A percentile compares a stretch with the other conserved stretches of the same genome.
These are phyloP conservation scores for Metschnikowia orientalis DNA, from an alignment of 805 yeast species.

Conservation along the genomic window DNA sequence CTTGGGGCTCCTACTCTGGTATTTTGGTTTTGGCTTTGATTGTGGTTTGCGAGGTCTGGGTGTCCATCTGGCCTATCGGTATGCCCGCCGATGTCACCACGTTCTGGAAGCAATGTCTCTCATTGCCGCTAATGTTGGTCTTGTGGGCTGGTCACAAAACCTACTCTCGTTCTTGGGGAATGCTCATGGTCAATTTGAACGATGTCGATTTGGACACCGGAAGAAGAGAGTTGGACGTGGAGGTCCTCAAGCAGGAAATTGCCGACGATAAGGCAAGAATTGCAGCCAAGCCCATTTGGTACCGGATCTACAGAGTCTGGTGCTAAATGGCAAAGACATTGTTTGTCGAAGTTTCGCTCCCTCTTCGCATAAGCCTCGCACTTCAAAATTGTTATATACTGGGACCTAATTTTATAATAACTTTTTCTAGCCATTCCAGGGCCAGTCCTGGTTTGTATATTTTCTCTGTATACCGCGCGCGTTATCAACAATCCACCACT, in stretches of 20 bases:
- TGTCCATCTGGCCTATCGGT: constrained; percentile 37
- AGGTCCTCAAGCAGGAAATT: constrained; percentile 32
- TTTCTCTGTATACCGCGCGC: no score
- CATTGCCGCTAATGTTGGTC: constrained; percentile 37
- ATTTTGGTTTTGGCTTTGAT: constrained; percentile 29
- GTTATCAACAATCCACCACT: no score
- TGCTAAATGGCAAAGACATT: constrained; percentile 16
- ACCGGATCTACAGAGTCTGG: constrained; percentile 28
- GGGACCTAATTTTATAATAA: no score
- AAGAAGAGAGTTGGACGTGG: constrained; percentile 39
- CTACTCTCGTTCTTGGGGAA: constrained; percentile 26
- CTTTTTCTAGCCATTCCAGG: no score
- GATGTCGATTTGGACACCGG: constrained; percentile 64
- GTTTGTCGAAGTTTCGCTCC: not conserved
- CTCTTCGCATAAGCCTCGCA: not conserved
- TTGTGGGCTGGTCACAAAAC: constrained; percentile 44
- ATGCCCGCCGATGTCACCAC: constrained; percentile 17
- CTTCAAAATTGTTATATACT: not conserved
- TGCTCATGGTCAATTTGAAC: constrained; percentile 35
- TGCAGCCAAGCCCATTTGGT: constrained; percentile 23
- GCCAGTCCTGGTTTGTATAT: no score
- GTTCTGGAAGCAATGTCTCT: constrained; percentile 50
- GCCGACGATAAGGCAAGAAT: constrained; percentile 31
- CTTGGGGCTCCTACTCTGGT: constrained; percentile 35
- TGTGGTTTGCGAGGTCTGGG: constrained; percentile 37